These are phyloP conservation scores for Sporothrix dimorphospora DNA, from an alignment of 2,329 filamentous ascomycete species.

Conservation along the genomic window DNA sequence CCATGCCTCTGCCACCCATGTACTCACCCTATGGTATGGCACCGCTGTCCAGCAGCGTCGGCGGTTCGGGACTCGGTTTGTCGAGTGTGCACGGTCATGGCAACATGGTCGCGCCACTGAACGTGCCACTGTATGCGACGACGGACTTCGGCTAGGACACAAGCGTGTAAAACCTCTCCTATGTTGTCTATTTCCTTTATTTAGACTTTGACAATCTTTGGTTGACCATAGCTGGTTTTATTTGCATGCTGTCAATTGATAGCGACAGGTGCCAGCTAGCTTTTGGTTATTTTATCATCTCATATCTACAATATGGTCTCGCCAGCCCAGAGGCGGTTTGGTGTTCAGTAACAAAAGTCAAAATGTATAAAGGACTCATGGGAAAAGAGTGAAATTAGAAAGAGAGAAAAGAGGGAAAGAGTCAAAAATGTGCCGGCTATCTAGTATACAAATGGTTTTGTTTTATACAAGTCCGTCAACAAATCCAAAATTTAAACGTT, in stretches of 20 bases:
- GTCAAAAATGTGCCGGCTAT: neutral
- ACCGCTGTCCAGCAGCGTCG: neutral
- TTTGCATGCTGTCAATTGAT: neutral
- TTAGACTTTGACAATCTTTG: neutral
- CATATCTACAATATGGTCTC: neutral
- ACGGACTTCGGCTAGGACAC: slow-evolving; percentile 11
- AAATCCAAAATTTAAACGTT: neutral
- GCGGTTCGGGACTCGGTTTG: neutral
- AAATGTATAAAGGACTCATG: neutral
- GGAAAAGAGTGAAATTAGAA: neutral
- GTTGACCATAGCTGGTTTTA: neutral
- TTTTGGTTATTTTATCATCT: neutral
- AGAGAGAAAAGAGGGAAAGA: neutral
- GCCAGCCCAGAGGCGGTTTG: neutral
- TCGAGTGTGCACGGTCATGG: neutral
- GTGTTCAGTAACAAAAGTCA: neutral
- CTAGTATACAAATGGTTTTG: neutral
- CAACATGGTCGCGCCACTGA: neutral
- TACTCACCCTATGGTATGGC: slow-evolving; percentile 7
- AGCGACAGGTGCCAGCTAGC: neutral
- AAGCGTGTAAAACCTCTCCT: neutral
- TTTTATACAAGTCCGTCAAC: neutral
- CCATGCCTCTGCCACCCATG: slow-evolving; percentile 11
- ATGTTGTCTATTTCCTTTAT: neutral
- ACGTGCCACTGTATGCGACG: slow-evolving; percentile 22